Conservation (phyloP, 768 basidiomycete genomes). For the Mycena indigotica region DNA sequence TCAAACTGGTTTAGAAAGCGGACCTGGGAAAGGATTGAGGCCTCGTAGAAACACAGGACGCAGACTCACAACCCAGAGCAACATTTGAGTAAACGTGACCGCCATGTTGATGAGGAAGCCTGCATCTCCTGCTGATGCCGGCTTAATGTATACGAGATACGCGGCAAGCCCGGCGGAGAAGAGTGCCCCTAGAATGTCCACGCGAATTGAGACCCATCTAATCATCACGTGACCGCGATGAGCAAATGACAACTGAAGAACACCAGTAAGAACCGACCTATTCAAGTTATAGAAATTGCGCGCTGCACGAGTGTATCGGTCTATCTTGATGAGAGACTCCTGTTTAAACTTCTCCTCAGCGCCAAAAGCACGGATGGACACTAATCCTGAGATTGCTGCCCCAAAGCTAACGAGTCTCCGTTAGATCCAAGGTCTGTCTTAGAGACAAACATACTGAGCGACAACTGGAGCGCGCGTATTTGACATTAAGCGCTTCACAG, state of each 20-base stretch:
- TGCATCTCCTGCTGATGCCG: slow-evolving; percentile 32
- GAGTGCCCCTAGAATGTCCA: slow-evolving; percentile 46
- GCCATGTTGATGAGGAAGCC: slow-evolving; percentile 46
- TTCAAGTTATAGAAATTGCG: slow-evolving; percentile 56
- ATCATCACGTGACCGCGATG: slow-evolving; percentile 27
- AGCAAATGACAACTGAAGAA: slow-evolving; percentile 45
- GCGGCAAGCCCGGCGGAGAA: slow-evolving; percentile 46
- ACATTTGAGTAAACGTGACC: slow-evolving; percentile 14
- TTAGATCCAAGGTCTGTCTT: slow-evolving; percentile 20
- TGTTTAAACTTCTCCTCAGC: slow-evolving; percentile 49
- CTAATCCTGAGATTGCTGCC: slow-evolving; percentile 50
- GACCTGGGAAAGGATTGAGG: slow-evolving; percentile 12
- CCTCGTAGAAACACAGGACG: slow-evolving; percentile 15
- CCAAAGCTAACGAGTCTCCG: slow-evolving; percentile 35
- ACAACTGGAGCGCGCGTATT: slow-evolving; percentile 30
- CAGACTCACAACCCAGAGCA: slow-evolving; percentile 21
- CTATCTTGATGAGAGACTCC: slow-evolving; percentile 53
- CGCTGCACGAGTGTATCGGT: slow-evolving; percentile 52
- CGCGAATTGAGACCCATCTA: slow-evolving; percentile 31
- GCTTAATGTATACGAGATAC: slow-evolving; percentile 36
- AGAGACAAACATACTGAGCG: slow-evolving; percentile 35
- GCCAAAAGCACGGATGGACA: slow-evolving; percentile 66
- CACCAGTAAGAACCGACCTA: slow-evolving; percentile 26
- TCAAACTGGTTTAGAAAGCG: slow-evolving; percentile 29
- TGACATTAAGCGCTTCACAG: slow-evolving; percentile 29